Base-by-base conservation (phyloP, 2,329 filamentous ascomycete genomes). In the Kalaharituber pfeilii region DNA sequence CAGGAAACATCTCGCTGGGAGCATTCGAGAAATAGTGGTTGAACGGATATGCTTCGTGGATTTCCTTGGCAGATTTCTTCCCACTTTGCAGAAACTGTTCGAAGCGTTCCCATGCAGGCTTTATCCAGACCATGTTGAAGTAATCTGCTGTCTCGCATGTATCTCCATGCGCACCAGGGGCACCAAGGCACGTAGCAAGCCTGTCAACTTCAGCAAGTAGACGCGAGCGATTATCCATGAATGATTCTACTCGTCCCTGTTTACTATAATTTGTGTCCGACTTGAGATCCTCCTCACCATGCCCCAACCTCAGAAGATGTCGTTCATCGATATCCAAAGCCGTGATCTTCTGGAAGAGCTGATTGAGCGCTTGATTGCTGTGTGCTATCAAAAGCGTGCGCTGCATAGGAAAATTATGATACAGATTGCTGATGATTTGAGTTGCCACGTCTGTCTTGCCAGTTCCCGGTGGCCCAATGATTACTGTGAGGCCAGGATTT, bases 361-460 rank as follows among this genome's bases (percentile, higher is more conserved):
- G 91, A 65, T 98, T 98, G 8, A 98, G 73, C 1, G 91, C 93
- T 68, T 98, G 93, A 66, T 98, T 98, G 69, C 89, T 96, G 68
- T 98, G 91, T 3, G 91, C 91, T 59, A 98, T 80, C 39, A 98
- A 78, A 18, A 98, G 72, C 0, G 91, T 98, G 62, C 86, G 83
- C 68, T 98, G 87, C 59, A 82, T 75, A 6, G 91, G 88, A 66
- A 95, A 98, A 69, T 96, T 94, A 72, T 96, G 89, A 66, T 98
- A 98, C 62, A 98, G 84, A 67, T 96, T 95, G 72, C 86, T 95
- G 70, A 98, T 98, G 66, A 96, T 93, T 68, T 98, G 91, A 3
- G 89, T 95, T 49, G 87, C 88, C 52, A 98, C 91, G 69, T 98
- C 91, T n/a, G 91, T 98, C 72, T 98, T 98, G 59, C 93, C 91